Percentiles rank a stretch among this genome's conserved stretches.
Evolutionary conservation across 176 grass and related monocot species (phyloP).

Genomic region (Oryza meyeriana): DNA sequence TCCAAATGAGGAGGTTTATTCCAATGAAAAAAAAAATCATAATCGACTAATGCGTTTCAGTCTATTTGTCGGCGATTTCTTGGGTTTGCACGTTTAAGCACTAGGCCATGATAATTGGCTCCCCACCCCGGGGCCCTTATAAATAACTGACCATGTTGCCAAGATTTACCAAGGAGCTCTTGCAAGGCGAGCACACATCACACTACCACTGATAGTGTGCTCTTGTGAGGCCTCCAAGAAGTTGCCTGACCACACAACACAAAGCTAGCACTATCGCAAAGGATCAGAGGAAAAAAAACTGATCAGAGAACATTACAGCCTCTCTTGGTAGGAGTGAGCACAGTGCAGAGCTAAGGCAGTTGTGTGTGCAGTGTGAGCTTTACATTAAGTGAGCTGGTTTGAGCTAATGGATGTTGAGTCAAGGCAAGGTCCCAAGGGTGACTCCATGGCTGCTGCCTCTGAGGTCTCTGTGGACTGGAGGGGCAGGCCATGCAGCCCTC

Average conservation of each 20-base stretch:
- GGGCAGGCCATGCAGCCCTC: slow-evolving; percentile 52
- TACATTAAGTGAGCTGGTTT: neutral
- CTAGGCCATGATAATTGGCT: neutral
- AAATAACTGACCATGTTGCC: slow-evolving; percentile 61
- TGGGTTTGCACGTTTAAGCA: neutral
- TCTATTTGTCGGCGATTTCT: neutral
- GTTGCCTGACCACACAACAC: neutral
- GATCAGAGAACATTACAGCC: neutral
- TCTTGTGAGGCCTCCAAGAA: slow-evolving; percentile 12
- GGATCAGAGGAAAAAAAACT: neutral
- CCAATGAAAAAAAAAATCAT: neutral
- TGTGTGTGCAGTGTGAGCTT: neutral
- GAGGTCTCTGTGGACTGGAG: slow-evolving; percentile 84
- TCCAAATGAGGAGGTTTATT: slow-evolving; percentile 2
- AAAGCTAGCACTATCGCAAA: slow-evolving; percentile 10
- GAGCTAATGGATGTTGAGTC: slow-evolving; percentile 61
- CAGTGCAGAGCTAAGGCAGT: neutral
- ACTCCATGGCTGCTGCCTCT: slow-evolving; percentile 42
- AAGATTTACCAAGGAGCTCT: slow-evolving; percentile 39
- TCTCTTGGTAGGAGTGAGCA: neutral
- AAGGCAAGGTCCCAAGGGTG: slow-evolving; percentile 49
- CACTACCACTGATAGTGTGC: slow-evolving; percentile 25
- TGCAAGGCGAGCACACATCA: slow-evolving; percentile 18
- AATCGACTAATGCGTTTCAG: neutral
- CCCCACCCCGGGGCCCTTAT: slow-evolving; percentile 39